Evolutionary conservation across 177 flowering plant species (phyloP).

Genomic region (Vitis hybrid): DNA sequence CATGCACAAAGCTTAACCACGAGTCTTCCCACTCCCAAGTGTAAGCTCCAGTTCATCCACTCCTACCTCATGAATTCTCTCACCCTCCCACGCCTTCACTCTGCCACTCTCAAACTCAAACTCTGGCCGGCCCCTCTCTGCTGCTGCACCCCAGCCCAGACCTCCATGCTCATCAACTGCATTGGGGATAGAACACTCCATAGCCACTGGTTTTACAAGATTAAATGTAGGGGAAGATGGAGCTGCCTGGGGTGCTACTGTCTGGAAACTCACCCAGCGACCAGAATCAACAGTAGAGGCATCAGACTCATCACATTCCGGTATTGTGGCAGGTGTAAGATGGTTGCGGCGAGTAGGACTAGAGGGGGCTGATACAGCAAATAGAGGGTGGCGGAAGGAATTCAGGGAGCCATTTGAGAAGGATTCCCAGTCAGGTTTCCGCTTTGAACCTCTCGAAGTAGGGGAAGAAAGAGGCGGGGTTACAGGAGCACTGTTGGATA

Average conservation of each 20-base stretch:
- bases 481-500: slow-evolving; percentile 72
- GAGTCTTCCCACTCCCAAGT: slow-evolving; percentile 64
- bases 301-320: slow-evolving; percentile 93
- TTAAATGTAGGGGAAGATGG: slow-evolving; percentile 95
- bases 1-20: slow-evolving; percentile 9
- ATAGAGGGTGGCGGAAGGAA: slow-evolving; percentile 51
- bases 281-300: slow-evolving; percentile 78
- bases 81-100: slow-evolving; percentile 96
- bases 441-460: slow-evolving; percentile 38
- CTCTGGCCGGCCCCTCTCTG: slow-evolving; percentile 46
- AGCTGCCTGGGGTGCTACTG: slow-evolving; percentile 32
- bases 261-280: slow-evolving; percentile 76
- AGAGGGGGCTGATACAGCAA: slow-evolving; percentile 85
- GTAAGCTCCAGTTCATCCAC: slow-evolving; percentile 90
- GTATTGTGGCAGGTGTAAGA: slow-evolving; percentile 62
- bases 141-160: slow-evolving; percentile 30
- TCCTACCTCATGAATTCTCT: slow-evolving; percentile 81
- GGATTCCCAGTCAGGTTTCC: slow-evolving; percentile 59
- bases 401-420: slow-evolving; percentile 40
- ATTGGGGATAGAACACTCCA: slow-evolving; percentile 26
- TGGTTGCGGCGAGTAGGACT: slow-evolving; percentile 75
- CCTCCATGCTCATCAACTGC: slow-evolving; percentile 22
- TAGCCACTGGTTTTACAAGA: slow-evolving; percentile 55
- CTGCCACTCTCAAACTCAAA: slow-evolving; percentile 73
- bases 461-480: slow-evolving; percentile 69